Conservation (phyloP, 2,329 filamentous ascomycete genomes). For the Exophiala spinifera region DNA sequence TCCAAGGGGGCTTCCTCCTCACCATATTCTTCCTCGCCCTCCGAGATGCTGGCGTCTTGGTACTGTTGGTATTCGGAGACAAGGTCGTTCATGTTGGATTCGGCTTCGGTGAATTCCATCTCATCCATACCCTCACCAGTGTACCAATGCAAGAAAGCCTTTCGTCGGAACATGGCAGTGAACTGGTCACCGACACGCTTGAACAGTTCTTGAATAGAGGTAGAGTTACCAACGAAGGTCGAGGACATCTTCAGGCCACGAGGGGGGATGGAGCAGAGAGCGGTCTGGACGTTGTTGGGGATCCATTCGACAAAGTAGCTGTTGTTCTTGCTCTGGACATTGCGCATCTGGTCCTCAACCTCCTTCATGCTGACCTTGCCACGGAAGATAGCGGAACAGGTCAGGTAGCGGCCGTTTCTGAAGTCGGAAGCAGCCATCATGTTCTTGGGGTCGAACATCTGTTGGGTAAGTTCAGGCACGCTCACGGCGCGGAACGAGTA, state of each 20-base stretch:
- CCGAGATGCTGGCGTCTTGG: conserved; percentile 96
- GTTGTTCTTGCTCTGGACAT: conserved; percentile 99
- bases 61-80: conserved; percentile 99
- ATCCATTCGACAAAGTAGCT: conserved; percentile 99
- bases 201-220: conserved; percentile 99
- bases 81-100: conserved; percentile 99
- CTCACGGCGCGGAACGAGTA: conserved; percentile 96
- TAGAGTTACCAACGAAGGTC: conserved; percentile 98
- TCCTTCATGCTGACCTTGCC: conserved; percentile 99
- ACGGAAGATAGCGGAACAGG: conserved; percentile 99
- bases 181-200: conserved; percentile 99
- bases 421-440: conserved; percentile 99
- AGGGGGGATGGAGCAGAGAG: conserved; percentile 96
- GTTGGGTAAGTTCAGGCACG: conserved; percentile 97
- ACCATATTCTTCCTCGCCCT: conserved; percentile 87
- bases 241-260: conserved; percentile 98
- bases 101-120: conserved; percentile 99
- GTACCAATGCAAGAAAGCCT: conserved; percentile 99
- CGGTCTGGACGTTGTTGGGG: conserved; percentile 99
- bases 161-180: conserved; percentile 99
- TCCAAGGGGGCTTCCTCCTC: conserved; percentile 27
- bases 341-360: conserved; percentile 99
- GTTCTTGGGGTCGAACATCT: conserved; percentile 99
- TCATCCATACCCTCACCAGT: conserved; percentile 99
- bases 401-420: conserved; percentile 99